Evolutionary conservation across 208 protist genomes (phyloP), one percentile per base, ranked within the genome.

Genomic region (Tritrichomonas foetus): DNA sequence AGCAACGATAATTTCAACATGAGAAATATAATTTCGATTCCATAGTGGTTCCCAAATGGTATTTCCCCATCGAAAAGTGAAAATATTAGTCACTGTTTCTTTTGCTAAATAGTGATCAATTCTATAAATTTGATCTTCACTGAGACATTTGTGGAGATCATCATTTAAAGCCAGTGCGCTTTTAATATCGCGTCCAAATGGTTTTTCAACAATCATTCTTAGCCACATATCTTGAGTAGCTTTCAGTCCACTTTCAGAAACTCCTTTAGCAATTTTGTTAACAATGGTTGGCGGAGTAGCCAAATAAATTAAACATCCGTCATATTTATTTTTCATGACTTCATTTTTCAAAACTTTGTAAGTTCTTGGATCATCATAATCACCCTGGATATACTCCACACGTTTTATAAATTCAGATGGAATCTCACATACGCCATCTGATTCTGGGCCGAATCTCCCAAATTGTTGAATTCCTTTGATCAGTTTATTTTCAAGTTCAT

Each of bases 71-170:
- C 97, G 96, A n/a, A 97, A 96, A 20, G 96, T 97, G 93, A 98
- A 94, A 69, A 98, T 97, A 95, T 98, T 98, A 94, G 98, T 97
- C 39, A 98, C 97, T 95, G 98, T 97, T 94, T 98, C 97, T 95
- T 98, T 98, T 9, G 97, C 97, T 0, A 98, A 95, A 94, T 98
- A 98, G 95, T 98, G 97, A 94, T 98, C 97, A 66, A 98, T 98
- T 36, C 97, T 96, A 95, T 97, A 98, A 47, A 98, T 95, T 94
- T 98, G 96, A 13, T 96, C 94, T 94, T 98, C 97, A 41, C 97
- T 82, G 84, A 98, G 98, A 94, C 97, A 95, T 11, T 94, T 94
- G 89, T 95, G 95, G 30, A 98, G 94, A 16, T 94, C 95, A 50
- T 94, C 84, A 30, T 96, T 97, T 27, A 98, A 95, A 95, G 97